phyloP scores from a whole-genome alignment of 1,284 basidiomycete genomes.

The Entoloma clypeatum region DNA sequence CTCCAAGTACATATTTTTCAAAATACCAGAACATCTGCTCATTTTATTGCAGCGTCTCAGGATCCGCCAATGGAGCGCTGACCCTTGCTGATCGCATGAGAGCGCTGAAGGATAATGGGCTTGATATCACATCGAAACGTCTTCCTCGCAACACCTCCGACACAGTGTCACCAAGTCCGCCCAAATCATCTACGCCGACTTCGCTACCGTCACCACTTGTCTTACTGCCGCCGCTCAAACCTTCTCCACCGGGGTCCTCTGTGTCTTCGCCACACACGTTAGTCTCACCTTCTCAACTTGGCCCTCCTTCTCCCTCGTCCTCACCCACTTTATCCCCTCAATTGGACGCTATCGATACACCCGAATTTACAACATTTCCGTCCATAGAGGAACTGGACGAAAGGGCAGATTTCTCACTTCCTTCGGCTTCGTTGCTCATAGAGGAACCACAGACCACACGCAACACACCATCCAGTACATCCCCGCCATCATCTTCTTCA shows the following conservation, averaged over 20 bases:
- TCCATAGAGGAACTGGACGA: conserved; percentile 74
- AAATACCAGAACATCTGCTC: not conserved
- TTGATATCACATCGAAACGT: conserved; percentile 53
- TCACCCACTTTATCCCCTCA: conserved; percentile 51
- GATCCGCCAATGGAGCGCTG: conserved; percentile 28
- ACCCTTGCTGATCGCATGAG: conserved; percentile 66
- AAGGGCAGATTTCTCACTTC: conserved; percentile 42
- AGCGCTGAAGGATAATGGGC: conserved; percentile 63
- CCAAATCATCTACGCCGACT: conserved; percentile 27
- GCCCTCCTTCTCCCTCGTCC: conserved; percentile 69
- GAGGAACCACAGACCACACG: conserved; percentile 24
- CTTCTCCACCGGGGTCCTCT: conserved; percentile 33
- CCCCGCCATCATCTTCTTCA: conserved; percentile 26
- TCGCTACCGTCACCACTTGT: conserved; percentile 26
- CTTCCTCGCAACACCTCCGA: conserved; percentile 45
- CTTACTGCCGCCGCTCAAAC: conserved; percentile 29
- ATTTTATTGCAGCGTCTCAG: conserved; percentile 7
- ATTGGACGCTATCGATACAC: conserved; percentile 36
- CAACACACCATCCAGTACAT: conserved; percentile 22
- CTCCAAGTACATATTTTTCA: conserved; percentile 36
- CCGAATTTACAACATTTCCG: conserved; percentile 63
- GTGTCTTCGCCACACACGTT: conserved; percentile 48
- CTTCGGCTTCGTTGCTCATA: conserved; percentile 44
- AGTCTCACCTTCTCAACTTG: conserved; percentile 63
- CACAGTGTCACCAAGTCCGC: conserved; percentile 36